Base-by-base conservation (phyloP, 1,139 yeast species). In the Chernovozyma sophiae-reginae region DNA sequence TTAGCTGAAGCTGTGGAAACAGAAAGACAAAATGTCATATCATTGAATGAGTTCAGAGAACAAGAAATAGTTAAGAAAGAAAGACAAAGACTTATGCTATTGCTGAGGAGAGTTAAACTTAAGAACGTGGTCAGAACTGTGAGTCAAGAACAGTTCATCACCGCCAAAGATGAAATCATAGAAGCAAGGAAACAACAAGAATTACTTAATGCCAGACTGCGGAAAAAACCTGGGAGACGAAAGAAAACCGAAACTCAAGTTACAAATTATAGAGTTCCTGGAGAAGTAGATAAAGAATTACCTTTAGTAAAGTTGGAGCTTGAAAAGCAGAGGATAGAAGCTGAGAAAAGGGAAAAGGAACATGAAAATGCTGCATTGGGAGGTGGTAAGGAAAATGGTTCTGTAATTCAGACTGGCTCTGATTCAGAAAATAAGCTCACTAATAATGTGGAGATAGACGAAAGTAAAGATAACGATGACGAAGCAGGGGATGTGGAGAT, bases 1-100 rank as follows among this genome's bases (percentile, higher is more conserved):
- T 62, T 92, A 36, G 82, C 74, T 11, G 95, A 89, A 53, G 97
- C 98, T 0, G 68, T 80, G 32, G 85, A 82, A 47, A 94, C 97
- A 0, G 98, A 92, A 56, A 72, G 75, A 52, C 73, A 75, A 35
- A 92, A 94, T 56, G 63, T 79, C 4, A 68, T 77, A 23, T 84
- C 97, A 3, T 67, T 92, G 45, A 79, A 85, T 43, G 70, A 74
- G 50, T 90, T 86, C 52, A 77, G 82, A 49, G 94, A 90, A 49
- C 92, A 86, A 55, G 98, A 92, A 56, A 69, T 84, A 32, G 82
- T 79, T 32, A 83, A 86, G 52, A 87, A 86, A 56, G 82, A 82
- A 55, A 74, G 75, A 38, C 90, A 90, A 52, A 66, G 90, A 40
- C 87, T 83, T 30, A 65, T 85, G 43, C 75, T 86, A 57, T 68